A percentile compares a stretch with the other conserved stretches of the same genome.
Conservation (phyloP, 495 filamentous ascomycete species). For the Trichodelitschia bisporula region DNA sequence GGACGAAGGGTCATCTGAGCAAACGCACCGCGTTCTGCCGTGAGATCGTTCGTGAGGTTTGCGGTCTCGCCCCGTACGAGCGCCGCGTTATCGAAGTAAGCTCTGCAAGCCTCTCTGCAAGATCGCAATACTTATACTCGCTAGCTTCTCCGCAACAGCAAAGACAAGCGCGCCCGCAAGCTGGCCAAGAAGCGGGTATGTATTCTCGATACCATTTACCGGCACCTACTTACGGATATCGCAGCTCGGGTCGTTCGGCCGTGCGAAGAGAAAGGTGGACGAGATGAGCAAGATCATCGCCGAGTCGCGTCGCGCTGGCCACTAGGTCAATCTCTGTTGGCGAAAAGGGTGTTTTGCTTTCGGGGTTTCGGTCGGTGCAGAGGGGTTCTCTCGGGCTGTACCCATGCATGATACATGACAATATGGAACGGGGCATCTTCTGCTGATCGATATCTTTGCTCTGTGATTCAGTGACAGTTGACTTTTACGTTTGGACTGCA, state of each 20-base stretch:
- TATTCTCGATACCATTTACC: constrained; percentile 6
- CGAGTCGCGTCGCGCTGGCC: constrained; percentile 65
- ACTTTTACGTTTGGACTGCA: too few species aligned
- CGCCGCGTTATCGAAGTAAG: too few species aligned
- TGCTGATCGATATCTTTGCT: too few species aligned
- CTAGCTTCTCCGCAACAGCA: constrained; percentile 93
- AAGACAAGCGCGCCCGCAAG: constrained; percentile 98
- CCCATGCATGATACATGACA: too few species aligned
- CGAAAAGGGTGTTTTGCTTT: too few species aligned
- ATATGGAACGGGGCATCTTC: too few species aligned
- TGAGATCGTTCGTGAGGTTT: constrained; percentile 87
- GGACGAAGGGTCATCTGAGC: constrained; percentile 75
- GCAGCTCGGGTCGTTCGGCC: constrained; percentile 76
- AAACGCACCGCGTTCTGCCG: constrained; percentile 84
- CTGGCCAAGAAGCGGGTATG: constrained; percentile 94
- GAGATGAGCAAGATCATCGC: constrained; percentile 93
- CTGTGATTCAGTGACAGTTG: too few species aligned
- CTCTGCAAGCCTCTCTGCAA: too few species aligned
- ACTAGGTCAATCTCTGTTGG: constrained; percentile 36
- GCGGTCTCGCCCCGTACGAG: constrained; percentile 18
- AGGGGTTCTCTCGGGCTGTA: too few species aligned
- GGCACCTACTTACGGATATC: constrained; percentile 2
- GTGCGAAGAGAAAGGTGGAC: constrained; percentile 97
- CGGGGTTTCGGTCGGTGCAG: too few species aligned
- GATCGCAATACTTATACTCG: too few species aligned